phyloP scores from a whole-genome alignment of 2,329 filamentous ascomycete genomes.

The Neonectria coccinea region DNA sequence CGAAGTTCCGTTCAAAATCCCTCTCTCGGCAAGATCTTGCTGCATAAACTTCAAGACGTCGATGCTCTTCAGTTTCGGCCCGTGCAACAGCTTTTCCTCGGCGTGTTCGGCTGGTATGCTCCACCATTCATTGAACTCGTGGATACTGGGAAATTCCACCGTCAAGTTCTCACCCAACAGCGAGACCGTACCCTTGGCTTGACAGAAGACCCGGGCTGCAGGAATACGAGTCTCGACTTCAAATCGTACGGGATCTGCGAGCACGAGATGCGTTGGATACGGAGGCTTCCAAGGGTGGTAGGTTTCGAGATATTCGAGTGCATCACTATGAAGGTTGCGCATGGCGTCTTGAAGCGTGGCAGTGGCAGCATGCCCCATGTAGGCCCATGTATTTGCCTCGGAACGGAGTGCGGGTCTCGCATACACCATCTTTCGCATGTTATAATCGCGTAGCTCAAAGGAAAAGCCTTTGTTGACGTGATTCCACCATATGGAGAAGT shows the following conservation, averaged over 20 bases:
- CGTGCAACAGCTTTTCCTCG: background rate
- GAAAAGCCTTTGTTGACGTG: background rate
- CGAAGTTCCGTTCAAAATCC: background rate
- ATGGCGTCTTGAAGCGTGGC: conserved; percentile 21
- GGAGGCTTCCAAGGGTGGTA: background rate
- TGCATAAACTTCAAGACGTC: background rate
- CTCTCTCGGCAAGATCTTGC: conserved; percentile 1
- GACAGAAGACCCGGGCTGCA: conserved; percentile 13
- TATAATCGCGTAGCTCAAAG: conserved; percentile 19
- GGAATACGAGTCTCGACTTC: conserved; percentile 13
- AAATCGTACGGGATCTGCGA: background rate
- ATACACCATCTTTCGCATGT: conserved; percentile 17
- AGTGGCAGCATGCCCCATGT: conserved; percentile 9
- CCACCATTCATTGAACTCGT: conserved; percentile 4
- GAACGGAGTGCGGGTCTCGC: background rate
- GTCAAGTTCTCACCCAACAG: background rate
- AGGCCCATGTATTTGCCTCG: conserved; percentile 25
- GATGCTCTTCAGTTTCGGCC: background rate
- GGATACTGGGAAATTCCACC: conserved; percentile 10
- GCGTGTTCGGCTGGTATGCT: background rate
- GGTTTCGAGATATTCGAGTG: background rate
- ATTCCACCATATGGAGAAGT: conserved; percentile 25
- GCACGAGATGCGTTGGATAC: background rate
- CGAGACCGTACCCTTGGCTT: background rate
- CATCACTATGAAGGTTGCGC: background rate